Percentiles rank a stretch among this genome's conserved stretches.
These are phyloP conservation scores for Pascua guehoae DNA, from an alignment of 1,284 basidiomycete species.

Conservation along the genomic window DNA sequence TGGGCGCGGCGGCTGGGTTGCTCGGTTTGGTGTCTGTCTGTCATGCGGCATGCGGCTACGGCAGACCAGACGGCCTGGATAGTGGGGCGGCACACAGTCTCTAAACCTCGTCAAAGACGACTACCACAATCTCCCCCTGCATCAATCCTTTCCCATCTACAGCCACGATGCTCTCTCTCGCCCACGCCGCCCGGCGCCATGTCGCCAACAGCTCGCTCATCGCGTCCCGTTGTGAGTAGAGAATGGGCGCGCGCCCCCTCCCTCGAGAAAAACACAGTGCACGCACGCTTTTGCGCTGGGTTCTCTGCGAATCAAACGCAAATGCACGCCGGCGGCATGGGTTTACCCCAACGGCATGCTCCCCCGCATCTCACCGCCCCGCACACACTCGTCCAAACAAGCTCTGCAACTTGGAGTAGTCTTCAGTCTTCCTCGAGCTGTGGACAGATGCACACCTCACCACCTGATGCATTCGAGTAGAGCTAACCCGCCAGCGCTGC, in stretches of 20 bases:
- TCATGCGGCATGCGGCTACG: not conserved
- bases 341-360: not conserved
- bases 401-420: too few relatives aligned
- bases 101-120: too few relatives aligned
- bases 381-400: not conserved
- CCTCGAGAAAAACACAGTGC: not conserved
- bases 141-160: not conserved
- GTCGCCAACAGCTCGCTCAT: conserved; percentile 26
- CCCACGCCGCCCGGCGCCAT: conserved; percentile 40
- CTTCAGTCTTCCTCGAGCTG: not conserved
- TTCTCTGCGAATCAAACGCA: not conserved
- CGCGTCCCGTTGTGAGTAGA: conserved; percentile 33
- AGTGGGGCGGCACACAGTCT: too few relatives aligned
- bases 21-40: too few relatives aligned
- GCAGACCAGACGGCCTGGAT: too few relatives aligned
- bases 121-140: too few relatives aligned
- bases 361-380: not conserved
- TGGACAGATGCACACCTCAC: not conserved
- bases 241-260: too few relatives aligned
- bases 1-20: too few relatives aligned
- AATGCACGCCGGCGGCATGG: not conserved
- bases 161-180: conserved; percentile 41
- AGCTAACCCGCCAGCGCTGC: conserved; percentile 61
- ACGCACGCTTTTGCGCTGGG: not conserved
- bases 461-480: too few relatives aligned